Conservation (phyloP, 805 yeast genomes). For the Yarrowia sp. region DNA sequence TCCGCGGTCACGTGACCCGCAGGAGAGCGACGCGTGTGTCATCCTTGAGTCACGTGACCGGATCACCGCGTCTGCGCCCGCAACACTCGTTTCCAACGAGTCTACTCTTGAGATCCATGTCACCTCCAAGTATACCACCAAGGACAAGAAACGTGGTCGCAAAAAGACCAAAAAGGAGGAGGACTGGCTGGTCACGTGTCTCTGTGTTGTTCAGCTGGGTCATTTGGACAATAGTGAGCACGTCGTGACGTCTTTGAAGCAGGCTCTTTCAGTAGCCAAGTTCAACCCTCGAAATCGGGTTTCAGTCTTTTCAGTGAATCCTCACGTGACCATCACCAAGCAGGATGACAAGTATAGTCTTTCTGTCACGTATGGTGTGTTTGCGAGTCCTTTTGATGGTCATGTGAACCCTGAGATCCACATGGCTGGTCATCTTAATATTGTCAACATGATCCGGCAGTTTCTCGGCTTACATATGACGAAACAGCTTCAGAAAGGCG, state of each 20-base stretch:
- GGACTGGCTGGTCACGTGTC: conserved; percentile 20
- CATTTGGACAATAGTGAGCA: background rate
- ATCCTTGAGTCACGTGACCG: background rate
- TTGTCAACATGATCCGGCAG: conserved; percentile 16
- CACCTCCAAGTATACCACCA: background rate
- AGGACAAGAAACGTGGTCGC: conserved; percentile 10
- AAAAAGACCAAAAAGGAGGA: conserved; percentile 17
- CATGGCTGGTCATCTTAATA: conserved; percentile 12
- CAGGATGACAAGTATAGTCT: background rate
- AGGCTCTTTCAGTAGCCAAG: conserved; percentile 6
- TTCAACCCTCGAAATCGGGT: background rate
- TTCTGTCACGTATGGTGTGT: conserved; percentile 1
- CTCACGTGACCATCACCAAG: conserved; percentile 9
- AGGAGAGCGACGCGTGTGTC: too few species aligned
- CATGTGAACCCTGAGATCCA: conserved; percentile 20
- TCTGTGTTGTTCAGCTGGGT: conserved; percentile 9
- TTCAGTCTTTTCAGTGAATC: background rate
- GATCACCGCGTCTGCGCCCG: background rate
- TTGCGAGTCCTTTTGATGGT: conserved; percentile 15
- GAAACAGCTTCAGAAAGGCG: background rate
- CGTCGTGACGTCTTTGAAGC: background rate
- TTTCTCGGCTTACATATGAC: conserved; percentile 4
- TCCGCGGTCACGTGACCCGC: background rate
- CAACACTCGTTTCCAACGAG: background rate
- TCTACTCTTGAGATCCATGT: conserved; percentile 6